Percentiles rank a stretch among this genome's conserved stretches.
These are phyloP conservation scores for Heterobasidion annosum DNA, from an alignment of 1,284 basidiomycete genomes.

Conservation along the genomic window DNA sequence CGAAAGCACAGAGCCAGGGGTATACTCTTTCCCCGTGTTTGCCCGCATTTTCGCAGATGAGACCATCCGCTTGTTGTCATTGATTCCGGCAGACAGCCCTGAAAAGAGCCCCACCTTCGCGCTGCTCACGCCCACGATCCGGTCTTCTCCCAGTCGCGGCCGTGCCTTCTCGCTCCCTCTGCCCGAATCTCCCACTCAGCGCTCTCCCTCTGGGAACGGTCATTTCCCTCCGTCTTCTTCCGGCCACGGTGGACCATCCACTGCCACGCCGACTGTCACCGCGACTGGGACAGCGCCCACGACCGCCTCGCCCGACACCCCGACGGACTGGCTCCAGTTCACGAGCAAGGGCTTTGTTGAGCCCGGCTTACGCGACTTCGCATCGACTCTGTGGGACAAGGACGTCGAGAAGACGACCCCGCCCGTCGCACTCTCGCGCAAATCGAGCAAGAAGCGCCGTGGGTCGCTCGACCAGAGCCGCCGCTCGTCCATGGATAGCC, in stretches of 20 bases:
- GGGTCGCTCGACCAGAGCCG: slow-evolving; percentile 15
- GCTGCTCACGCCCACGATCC: slow-evolving; percentile 10
- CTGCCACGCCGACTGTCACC: slow-evolving; percentile 1
- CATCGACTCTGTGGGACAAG: slow-evolving; percentile 45
- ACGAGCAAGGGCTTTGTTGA: slow-evolving; percentile 56
- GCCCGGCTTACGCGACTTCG: slow-evolving; percentile 32
- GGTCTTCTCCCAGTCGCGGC: slow-evolving; percentile 11
- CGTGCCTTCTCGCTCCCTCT: slow-evolving; percentile 17
- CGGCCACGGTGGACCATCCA: neutral
- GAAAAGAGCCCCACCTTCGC: slow-evolving; percentile 9
- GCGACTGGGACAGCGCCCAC: slow-evolving; percentile 9
- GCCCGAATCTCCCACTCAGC: slow-evolving; percentile 8
- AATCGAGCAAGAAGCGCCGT: slow-evolving; percentile 20
- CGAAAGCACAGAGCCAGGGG: neutral
- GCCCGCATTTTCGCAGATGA: slow-evolving; percentile 53
- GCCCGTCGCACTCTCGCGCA: slow-evolving; percentile 15
- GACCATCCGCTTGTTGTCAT: slow-evolving; percentile 47
- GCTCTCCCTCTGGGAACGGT: slow-evolving; percentile 5
- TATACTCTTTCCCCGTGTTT: slow-evolving; percentile 14
- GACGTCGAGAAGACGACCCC: slow-evolving; percentile 55
- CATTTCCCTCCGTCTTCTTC: slow-evolving; percentile 8
- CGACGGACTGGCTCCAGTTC: slow-evolving; percentile 37
- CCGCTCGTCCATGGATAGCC: slow-evolving; percentile 19
- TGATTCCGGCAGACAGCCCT: slow-evolving; percentile 25
- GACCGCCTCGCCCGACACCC: slow-evolving; percentile 15